Percentiles rank a stretch among this genome's conserved stretches.
phyloP scores from a whole-genome alignment of 139 green algal genomes.

The Dunaliella primolecta region DNA sequence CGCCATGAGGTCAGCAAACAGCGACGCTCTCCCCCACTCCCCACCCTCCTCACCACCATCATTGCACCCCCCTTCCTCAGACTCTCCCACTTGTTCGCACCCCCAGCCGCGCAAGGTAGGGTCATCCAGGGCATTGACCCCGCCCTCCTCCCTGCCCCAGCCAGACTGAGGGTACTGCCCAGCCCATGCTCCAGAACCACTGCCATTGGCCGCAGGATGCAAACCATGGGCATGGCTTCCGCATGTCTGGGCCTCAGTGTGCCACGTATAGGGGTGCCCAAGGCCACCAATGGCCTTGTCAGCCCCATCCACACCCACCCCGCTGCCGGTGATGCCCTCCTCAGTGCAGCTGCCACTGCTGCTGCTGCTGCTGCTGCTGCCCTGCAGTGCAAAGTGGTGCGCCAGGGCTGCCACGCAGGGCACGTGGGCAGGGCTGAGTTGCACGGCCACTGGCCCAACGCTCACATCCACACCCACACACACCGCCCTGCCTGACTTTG shows the following conservation, averaged over 20 bases:
- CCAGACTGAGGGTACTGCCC: background rate
- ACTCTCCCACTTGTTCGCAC: too few relatives aligned
- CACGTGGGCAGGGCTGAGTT: background rate
- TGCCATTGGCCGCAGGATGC: background rate
- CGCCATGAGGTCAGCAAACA: slow-evolving; percentile 1
- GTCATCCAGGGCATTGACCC: too few relatives aligned
- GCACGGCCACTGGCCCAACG: background rate
- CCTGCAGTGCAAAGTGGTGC: background rate
- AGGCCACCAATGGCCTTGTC: too few relatives aligned
- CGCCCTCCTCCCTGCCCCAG: background rate
- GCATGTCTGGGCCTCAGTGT: background rate
- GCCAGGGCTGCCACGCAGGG: background rate
- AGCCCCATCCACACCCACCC: background rate
- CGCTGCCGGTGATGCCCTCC: background rate
- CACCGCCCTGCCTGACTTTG: background rate
- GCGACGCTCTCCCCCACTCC: background rate
- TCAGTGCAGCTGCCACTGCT: background rate
- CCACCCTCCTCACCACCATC: background rate
- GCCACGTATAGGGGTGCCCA: background rate
- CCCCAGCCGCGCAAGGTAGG: too few relatives aligned
- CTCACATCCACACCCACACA: background rate
- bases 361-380: background rate
- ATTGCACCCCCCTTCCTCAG: background rate
- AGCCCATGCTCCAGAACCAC: too few relatives aligned
- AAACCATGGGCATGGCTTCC: too few relatives aligned